Conservation (phyloP, 208 protist species). For the Vickermania ingenoplastis region DNA sequence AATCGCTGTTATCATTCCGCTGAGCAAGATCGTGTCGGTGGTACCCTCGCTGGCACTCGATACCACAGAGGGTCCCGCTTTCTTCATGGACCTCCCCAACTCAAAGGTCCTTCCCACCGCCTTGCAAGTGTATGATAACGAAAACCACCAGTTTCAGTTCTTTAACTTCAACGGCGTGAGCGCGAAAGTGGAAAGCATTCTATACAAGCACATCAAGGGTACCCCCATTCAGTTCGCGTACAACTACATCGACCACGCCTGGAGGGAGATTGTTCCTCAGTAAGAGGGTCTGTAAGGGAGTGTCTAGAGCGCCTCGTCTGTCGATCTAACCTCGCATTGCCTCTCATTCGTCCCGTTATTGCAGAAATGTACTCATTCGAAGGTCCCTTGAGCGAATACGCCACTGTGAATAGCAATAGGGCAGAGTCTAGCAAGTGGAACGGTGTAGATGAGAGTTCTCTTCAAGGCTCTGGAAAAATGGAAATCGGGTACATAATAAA, state of each 20-base stretch:
- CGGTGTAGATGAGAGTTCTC: no score
- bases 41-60: slow-evolving; percentile 46
- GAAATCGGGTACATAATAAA: no score
- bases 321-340: no score
- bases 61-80: slow-evolving; percentile 35
- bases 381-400: no score
- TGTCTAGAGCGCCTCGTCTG: no score
- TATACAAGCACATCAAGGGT: slow-evolving; percentile 9
- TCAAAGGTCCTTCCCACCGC: slow-evolving; percentile 43
- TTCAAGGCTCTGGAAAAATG: no score
- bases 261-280: no score
- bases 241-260: slow-evolving; percentile 82
- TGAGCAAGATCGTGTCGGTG: slow-evolving; percentile 46
- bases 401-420: no score
- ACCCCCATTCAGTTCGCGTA: slow-evolving; percentile 55
- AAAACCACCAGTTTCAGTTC: slow-evolving; percentile 64
- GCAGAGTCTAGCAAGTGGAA: no score
- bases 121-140: slow-evolving; percentile 60
- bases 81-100: slow-evolving; percentile 55
- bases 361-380: no score
- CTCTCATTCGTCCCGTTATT: no score
- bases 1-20: slow-evolving; percentile 49
- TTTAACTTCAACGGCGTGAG: slow-evolving; percentile 52
- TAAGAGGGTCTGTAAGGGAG: no score
- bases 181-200: not conserved